These are phyloP conservation scores for Colletotrichum sojae DNA, from an alignment of 2,329 filamentous ascomycete genomes.

Conservation along the genomic window DNA sequence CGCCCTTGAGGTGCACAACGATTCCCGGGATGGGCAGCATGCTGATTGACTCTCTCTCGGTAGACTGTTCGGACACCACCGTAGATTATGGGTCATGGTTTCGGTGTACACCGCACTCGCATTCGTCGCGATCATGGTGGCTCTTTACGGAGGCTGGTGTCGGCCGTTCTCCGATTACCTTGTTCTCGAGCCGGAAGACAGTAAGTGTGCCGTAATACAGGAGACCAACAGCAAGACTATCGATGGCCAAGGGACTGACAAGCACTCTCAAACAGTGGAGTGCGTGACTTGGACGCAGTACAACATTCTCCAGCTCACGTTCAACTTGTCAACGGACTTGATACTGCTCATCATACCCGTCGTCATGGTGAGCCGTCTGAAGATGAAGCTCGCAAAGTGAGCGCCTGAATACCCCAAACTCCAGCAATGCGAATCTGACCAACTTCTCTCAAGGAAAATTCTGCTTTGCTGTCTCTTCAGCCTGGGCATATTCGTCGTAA, in stretches of 20 bases:
- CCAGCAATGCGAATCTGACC: background rate
- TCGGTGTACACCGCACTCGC: conserved; percentile 18
- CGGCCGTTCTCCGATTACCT: conserved; percentile 36
- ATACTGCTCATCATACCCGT: conserved; percentile 30
- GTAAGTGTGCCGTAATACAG: background rate
- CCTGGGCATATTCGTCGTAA: conserved; percentile 35
- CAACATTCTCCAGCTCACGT: conserved; percentile 33
- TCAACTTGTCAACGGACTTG: conserved; percentile 39
- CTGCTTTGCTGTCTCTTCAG: conserved; percentile 34
- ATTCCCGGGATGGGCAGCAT: too few relatives aligned
- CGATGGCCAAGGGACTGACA: background rate
- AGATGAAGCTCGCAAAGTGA: conserved; percentile 32
- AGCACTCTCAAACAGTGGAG: background rate
- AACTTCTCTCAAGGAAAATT: conserved; percentile 14
- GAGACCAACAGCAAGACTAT: too few relatives aligned
- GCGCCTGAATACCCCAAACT: background rate
- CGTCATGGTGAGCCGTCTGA: conserved; percentile 24
- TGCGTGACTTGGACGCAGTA: conserved; percentile 35
- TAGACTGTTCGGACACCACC: conserved; percentile 29
- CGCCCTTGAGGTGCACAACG: background rate
- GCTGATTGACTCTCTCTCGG: background rate
- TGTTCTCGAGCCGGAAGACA: conserved; percentile 17
- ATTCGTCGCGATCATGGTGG: conserved; percentile 32
- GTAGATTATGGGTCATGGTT: conserved; percentile 17
- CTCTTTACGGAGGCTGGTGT: conserved; percentile 37